Evolutionary conservation across 2,329 filamentous ascomycete species (phyloP).

Genomic region (Graphilbum fragrans): DNA sequence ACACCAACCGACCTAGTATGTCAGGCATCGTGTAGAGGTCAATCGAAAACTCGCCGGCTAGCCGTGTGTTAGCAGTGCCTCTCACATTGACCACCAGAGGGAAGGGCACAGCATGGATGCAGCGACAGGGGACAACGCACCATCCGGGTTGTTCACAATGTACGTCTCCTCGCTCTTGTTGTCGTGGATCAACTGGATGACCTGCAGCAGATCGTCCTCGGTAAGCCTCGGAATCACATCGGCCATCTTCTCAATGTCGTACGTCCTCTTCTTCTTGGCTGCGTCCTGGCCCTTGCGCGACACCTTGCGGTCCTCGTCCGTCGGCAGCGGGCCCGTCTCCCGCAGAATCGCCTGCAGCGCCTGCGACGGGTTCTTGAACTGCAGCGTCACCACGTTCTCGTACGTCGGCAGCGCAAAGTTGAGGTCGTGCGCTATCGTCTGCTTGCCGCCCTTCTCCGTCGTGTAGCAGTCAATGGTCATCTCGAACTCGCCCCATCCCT

Average conservation of each 20-base stretch:
- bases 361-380: conserved; percentile 87
- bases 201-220: conserved; percentile 87
- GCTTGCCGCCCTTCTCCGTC: conserved; percentile 74
- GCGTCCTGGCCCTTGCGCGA: conserved; percentile 49
- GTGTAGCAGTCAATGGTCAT: conserved; percentile 77
- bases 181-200: conserved; percentile 97
- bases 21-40: conserved; percentile 97
- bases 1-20: conserved; percentile 78
- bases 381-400: conserved; percentile 68
- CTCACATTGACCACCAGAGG: too few relatives aligned
- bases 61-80: neutral
- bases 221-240: conserved; percentile 78
- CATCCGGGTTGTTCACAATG: conserved; percentile 93
- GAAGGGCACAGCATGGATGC: conserved; percentile 1
- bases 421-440: conserved; percentile 72
- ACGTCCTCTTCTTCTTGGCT: conserved; percentile 65
- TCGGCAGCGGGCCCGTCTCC: conserved; percentile 76
- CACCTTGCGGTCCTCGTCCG: conserved; percentile 54
- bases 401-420: conserved; percentile 79
- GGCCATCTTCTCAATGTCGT: conserved; percentile 92
- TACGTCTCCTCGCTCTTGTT: conserved; percentile 91
- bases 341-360: conserved; percentile 67
- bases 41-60: conserved; percentile 93
- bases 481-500: conserved; percentile 98
- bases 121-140: conserved; percentile 37